phyloP scores from a whole-genome alignment of 2,329 filamentous ascomycete genomes.

The Dactylella cylindrospora region DNA sequence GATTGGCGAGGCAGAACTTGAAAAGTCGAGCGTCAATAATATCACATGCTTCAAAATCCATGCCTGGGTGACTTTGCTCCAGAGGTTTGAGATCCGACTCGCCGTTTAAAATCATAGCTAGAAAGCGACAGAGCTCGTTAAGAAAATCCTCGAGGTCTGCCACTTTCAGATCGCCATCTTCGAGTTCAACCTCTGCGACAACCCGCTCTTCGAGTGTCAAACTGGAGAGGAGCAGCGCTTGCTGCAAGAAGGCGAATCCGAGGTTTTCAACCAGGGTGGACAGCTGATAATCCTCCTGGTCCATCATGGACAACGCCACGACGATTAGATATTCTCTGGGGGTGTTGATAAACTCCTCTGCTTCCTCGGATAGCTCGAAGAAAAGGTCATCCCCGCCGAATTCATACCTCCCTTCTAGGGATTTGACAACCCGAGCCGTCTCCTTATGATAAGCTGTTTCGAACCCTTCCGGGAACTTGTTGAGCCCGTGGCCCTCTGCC shows the following conservation, averaged over 20 bases:
- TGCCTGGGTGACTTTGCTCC: neutral
- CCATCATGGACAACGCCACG: constrained; percentile 1
- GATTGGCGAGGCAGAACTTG: constrained; percentile 23
- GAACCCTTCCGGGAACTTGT: constrained; percentile 13
- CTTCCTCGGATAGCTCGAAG: neutral
- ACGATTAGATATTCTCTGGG: constrained; percentile 16
- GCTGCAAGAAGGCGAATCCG: constrained; percentile 10
- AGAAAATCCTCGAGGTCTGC: constrained; percentile 1
- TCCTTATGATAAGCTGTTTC: constrained; percentile 4
- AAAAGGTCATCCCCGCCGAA: neutral
- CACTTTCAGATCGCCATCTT: neutral
- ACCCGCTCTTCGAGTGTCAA: constrained; percentile 15
- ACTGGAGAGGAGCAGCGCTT: neutral
- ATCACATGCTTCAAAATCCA: constrained; percentile 10
- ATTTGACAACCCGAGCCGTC: neutral
- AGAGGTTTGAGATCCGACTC: neutral
- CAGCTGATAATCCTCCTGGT: neutral
- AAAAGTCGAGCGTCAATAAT: constrained; percentile 28
- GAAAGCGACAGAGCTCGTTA: constrained; percentile 8
- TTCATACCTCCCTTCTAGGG: constrained; percentile 1
- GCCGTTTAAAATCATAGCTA: constrained; percentile 6
- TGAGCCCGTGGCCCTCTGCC: constrained; percentile 44
- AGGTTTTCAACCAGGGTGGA: constrained; percentile 2
- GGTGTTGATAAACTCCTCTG: neutral
- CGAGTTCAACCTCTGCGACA: constrained; percentile 8